Base-by-base conservation (phyloP, 495 filamentous ascomycete species). In the Neurospora sp. region DNA sequence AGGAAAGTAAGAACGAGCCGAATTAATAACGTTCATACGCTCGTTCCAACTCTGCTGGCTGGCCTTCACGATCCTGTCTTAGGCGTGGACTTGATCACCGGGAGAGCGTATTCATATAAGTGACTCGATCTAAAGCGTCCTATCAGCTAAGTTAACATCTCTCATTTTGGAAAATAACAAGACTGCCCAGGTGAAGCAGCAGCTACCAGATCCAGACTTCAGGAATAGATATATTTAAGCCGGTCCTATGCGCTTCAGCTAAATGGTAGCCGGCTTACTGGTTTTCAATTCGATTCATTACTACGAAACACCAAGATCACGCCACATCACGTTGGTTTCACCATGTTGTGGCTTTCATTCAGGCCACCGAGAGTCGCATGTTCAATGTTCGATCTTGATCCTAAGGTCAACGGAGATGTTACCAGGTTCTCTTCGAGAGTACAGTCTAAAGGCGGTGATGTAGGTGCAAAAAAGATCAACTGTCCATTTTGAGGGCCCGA, bases 361-460 rank as follows among this genome's bases (percentile, higher is more conserved):
- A 36, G 15, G 15, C 13, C 13, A 66, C 54, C 34, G 21, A 15
- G 11, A 31, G 54, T 66, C 28, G 15, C 15, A 66, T 8, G 15
- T 31, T 8, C 1, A 15, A 34, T 34, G 28, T 31, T 66, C 54
- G 6, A 7, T 62, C 54, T 28, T 62, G 24, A 24, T 24, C 13
- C 2, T 3, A 19, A 66, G 15, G 28, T 36, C 54, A 66, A 19
- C 54, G 28, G 54, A 34, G 54, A 66, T 31, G 42, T 19, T 21
- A 24, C 21, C 40, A 21, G 31, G 45, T 59, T 31, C 42, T 59
- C 37, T 48, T 71, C 45, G 28, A 36, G 7, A 59, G 40, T 71
- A 71, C 70, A 71, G 40, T 71, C 70, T 71, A 71, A 31, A 38
- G 54, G 54, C 7, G 34, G 36, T 70, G 17, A 42, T 70, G 59